Evolutionary conservation across 2,329 filamentous ascomycete genomes (phyloP).

Genomic region (Rutstroemia sp.): DNA sequence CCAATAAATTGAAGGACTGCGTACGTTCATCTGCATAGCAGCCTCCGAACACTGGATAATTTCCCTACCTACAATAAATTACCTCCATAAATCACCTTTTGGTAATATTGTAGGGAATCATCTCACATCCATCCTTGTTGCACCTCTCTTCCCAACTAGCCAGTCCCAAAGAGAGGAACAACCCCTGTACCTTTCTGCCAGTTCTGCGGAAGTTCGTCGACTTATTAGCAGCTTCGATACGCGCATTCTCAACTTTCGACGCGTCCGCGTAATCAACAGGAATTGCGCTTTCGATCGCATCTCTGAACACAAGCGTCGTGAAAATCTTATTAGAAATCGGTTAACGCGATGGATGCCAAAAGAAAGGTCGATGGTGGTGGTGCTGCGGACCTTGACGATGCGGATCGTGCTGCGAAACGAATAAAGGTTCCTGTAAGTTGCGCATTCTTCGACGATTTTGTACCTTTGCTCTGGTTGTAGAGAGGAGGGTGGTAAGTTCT

Average conservation of each 20-base stretch:
- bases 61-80: background rate
- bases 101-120: background rate
- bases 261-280: slow-evolving; percentile 3
- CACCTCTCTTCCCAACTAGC: background rate
- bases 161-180: slow-evolving; percentile 1
- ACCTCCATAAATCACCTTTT: background rate
- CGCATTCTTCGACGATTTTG: background rate
- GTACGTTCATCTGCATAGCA: too few species aligned
- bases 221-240: slow-evolving; percentile 5
- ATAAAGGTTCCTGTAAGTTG: slow-evolving; percentile 50
- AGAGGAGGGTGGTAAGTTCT: slow-evolving; percentile 6
- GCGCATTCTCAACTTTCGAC: slow-evolving; percentile 9
- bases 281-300: slow-evolving; percentile 7
- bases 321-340: background rate
- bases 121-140: slow-evolving; percentile 6
- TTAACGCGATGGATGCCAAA: slow-evolving; percentile 37
- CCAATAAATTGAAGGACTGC: background rate
- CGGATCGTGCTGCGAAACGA: slow-evolving; percentile 49
- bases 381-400: slow-evolving; percentile 40
- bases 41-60: background rate
- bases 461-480: slow-evolving; percentile 5
- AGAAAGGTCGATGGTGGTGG: slow-evolving; percentile 41
- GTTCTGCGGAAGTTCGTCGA: slow-evolving; percentile 4
- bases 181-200: slow-evolving; percentile 9
- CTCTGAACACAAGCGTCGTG: background rate